Evolutionary conservation across 31 red algal species (phyloP).

Genomic region (Endocladia muricata): DNA sequence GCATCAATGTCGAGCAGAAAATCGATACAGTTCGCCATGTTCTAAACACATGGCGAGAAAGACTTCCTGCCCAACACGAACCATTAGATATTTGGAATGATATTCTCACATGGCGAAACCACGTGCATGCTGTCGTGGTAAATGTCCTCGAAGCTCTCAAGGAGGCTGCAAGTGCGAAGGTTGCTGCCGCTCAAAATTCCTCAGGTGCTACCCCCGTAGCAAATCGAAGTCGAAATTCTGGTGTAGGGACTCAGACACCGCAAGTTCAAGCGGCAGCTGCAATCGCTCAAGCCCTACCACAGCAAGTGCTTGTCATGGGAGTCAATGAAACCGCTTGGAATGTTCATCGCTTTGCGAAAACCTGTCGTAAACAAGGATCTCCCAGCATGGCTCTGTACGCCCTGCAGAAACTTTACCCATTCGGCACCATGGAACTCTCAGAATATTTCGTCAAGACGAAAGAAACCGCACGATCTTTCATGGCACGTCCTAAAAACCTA

Average conservation of each 20-base stretch:
- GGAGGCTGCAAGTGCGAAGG: slow-evolving; percentile 62
- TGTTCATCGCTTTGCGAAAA: slow-evolving; percentile 89
- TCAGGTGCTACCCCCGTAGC: not conserved
- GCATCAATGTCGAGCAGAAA: slow-evolving; percentile 79
- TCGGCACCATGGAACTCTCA: slow-evolving; percentile 88
- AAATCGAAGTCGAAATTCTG: slow-evolving; percentile 13
- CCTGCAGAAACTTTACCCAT: slow-evolving; percentile 89
- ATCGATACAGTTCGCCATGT: slow-evolving; percentile 78
- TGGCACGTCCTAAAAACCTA: slow-evolving; percentile 50
- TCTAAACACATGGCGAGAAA: slow-evolving; percentile 89
- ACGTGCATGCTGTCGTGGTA: slow-evolving; percentile 91
- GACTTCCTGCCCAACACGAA: slow-evolving; percentile 69
- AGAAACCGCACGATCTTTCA: slow-evolving; percentile 80
- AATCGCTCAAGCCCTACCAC: slow-evolving; percentile 69
- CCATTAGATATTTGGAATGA: slow-evolving; percentile 84
- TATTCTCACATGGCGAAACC: slow-evolving; percentile 92
- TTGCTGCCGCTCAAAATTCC: slow-evolving; percentile 41
- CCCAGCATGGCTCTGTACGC: slow-evolving; percentile 81
- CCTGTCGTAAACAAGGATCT: slow-evolving; percentile 87
- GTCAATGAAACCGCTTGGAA: slow-evolving; percentile 98
- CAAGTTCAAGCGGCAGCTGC: slow-evolving; percentile 64
- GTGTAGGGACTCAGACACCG: slow-evolving; percentile 7
- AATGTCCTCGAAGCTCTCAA: slow-evolving; percentile 91
- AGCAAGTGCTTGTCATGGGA: slow-evolving; percentile 79
- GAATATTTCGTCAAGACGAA: slow-evolving; percentile 99